Percentiles rank a stretch among this genome's conserved stretches.
phyloP scores from a whole-genome alignment of 2,329 filamentous ascomycete species.

The Phialophora verrucosa region DNA sequence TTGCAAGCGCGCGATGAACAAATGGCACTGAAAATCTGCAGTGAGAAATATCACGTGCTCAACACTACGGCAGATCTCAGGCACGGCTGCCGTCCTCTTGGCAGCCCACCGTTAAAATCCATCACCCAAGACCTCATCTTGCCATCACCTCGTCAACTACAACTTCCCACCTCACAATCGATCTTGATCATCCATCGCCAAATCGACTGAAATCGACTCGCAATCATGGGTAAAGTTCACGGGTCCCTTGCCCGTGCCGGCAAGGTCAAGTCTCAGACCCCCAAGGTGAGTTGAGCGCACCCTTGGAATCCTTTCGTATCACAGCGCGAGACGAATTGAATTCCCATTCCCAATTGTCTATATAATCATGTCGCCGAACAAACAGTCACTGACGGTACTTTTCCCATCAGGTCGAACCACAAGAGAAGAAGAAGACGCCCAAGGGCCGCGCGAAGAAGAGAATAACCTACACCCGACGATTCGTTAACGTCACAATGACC shows the following conservation, averaged over 20 bases:
- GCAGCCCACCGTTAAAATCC: conserved; percentile 22
- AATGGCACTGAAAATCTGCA: not conserved
- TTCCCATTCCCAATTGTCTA: not conserved
- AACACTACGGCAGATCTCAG: conserved; percentile 4
- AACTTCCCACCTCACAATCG: conserved; percentile 2
- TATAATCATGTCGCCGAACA: conserved; percentile 26
- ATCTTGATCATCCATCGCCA: conserved; percentile 21
- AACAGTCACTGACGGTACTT: conserved; percentile 16
- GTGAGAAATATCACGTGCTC: not conserved
- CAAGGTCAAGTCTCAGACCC: conserved; percentile 95
- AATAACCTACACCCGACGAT: conserved; percentile 93
- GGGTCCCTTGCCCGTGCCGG: conserved; percentile 89
- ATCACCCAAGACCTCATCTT: conserved; percentile 13
- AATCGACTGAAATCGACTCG: conserved; percentile 43
- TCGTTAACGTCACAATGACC: conserved; percentile 97
- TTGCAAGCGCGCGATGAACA: not conserved
- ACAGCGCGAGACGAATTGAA: conserved; percentile 21
- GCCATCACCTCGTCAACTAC: conserved; percentile 18
- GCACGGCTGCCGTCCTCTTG: conserved; percentile 8
- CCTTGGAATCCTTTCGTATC: conserved; percentile 21
- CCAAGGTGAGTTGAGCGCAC: conserved; percentile 69
- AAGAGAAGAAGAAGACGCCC: conserved; percentile 96
- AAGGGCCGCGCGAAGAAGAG: conserved; percentile 99
- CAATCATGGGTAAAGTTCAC: conserved; percentile 87
- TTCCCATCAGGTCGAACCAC: conserved; percentile 71